Percentiles rank a stretch among this genome's conserved stretches.
These are phyloP conservation scores for Apocynum venetum DNA, from an alignment of 257 asterid genomes.

Conservation along the genomic window DNA sequence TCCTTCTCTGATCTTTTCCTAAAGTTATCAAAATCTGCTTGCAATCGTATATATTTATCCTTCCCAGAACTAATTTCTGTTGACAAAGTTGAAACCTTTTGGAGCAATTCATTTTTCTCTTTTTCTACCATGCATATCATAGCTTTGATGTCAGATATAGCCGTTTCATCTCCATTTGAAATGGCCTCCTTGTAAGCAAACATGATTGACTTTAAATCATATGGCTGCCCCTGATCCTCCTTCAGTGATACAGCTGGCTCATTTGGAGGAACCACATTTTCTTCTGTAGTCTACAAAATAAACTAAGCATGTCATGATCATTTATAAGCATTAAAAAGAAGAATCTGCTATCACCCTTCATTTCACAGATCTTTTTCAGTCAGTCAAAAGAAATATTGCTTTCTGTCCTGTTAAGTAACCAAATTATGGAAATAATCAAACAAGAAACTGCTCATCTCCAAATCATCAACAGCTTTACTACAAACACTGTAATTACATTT, in stretches of 20 bases:
- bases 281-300: conserved; percentile 33
- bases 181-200: conserved; percentile 67
- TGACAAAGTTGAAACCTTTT: conserved; percentile 51
- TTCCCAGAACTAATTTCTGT: conserved; percentile 58
- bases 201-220: conserved; percentile 36
- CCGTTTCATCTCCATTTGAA: conserved; percentile 44
- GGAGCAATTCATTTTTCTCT: conserved; percentile 49
- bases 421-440: not conserved
- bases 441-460: not conserved
- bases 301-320: not conserved
- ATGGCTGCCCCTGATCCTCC: conserved; percentile 20
- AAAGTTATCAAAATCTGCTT: conserved; percentile 88
- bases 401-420: not conserved
- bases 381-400: not conserved
- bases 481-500: not conserved
- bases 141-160: conserved; percentile 49
- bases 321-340: not conserved
- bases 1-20: conserved; percentile 81
- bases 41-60: conserved; percentile 59
- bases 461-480: not conserved
- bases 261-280: conserved; percentile 25
- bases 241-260: conserved; percentile 23
- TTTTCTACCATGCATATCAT: conserved; percentile 38
- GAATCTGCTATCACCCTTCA: not conserved
- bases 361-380: not conserved